Evolutionary conservation across 208 protist genomes (phyloP), one percentile per base, ranked within the genome.

Genomic region (Kentomonas sorsogonicus): DNA sequence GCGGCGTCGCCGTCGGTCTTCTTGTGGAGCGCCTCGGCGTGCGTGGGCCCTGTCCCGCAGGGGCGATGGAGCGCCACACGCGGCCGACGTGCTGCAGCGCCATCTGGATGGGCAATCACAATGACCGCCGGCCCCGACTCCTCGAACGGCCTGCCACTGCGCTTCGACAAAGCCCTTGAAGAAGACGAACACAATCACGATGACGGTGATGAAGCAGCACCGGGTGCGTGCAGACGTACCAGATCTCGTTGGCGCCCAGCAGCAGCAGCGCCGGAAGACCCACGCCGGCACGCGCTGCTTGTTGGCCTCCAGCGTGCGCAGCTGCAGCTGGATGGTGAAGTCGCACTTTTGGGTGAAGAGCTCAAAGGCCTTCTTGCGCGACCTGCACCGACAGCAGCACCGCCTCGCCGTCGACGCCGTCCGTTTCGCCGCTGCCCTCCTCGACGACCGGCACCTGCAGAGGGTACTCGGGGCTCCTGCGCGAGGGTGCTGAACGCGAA

Each of bases 221-320:
- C 3, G 88, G 88, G n/a, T 68, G 81, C 1, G 72, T 85, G 41
- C 86, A 3, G 5, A 95, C 74, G 60, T 92, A 94, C 68, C 57
- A 68, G 7, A 92, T n/a, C 68, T 93, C 82, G 60, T 95, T 92
- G 72, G 72, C 87, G 13, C 88, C 84, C 16, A 92, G 72, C 2
- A 87, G 22, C 16, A 90, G 57, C 40, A 95, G 65, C 23, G 73
- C 68, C 2, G 77, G 75, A 23, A 63, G 11, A 95, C 80, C 88
- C 88, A 95, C 10, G 68, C 72, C 15, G 88, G 88, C 38, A 92
- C 61, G 18, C 60, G 64, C 58, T 87, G 78, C 29, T 77, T 73
- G 40, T 63, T 59, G 10, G 72, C 65, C 54, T 91, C 79, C 53
- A 92, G 72, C 23, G 74, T 59, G 29, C 85, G 79, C 47, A 89